Conservation (phyloP, 2,329 filamentous ascomycete genomes). For the Pseudocercospora fuligena region DNA sequence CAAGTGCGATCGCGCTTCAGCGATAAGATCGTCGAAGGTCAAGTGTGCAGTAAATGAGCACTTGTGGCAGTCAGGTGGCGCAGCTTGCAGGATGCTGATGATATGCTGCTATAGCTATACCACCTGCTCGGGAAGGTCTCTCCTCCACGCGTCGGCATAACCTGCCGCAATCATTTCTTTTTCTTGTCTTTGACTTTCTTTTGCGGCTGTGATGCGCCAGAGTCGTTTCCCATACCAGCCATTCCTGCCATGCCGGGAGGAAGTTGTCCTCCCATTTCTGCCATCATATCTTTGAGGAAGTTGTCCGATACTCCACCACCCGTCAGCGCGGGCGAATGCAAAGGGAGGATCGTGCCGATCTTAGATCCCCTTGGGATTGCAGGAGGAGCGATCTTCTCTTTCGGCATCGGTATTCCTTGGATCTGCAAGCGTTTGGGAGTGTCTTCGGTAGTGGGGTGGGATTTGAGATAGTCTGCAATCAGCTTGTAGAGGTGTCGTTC, state of each 20-base stretch:
- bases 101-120: slow-evolving; percentile 1
- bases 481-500: slow-evolving; percentile 87
- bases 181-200: slow-evolving; percentile 41
- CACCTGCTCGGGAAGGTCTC: not conserved
- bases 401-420: slow-evolving; percentile 74
- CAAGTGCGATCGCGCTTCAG: slow-evolving; percentile 1
- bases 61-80: not conserved
- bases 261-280: slow-evolving; percentile 68
- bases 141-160: not conserved
- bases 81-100: not conserved
- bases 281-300: slow-evolving; percentile 95
- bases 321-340: slow-evolving; percentile 86
- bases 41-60: not conserved
- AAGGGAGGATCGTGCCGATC: slow-evolving; percentile 79
- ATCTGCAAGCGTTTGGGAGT: slow-evolving; percentile 74
- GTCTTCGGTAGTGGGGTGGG: slow-evolving; percentile 76
- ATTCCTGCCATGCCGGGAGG: slow-evolving; percentile 40
- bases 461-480: slow-evolving; percentile 75
- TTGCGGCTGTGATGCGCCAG: slow-evolving; percentile 25
- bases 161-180: slow-evolving; percentile 31
- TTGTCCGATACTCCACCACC: slow-evolving; percentile 95
- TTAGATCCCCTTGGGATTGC: slow-evolving; percentile 83
- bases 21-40: not conserved
- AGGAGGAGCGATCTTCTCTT: slow-evolving; percentile 60
- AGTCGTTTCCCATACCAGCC: slow-evolving; percentile 30